Evolutionary conservation across 805 yeast species (phyloP).

Genomic region (Ogataea paradorogensis): DNA sequence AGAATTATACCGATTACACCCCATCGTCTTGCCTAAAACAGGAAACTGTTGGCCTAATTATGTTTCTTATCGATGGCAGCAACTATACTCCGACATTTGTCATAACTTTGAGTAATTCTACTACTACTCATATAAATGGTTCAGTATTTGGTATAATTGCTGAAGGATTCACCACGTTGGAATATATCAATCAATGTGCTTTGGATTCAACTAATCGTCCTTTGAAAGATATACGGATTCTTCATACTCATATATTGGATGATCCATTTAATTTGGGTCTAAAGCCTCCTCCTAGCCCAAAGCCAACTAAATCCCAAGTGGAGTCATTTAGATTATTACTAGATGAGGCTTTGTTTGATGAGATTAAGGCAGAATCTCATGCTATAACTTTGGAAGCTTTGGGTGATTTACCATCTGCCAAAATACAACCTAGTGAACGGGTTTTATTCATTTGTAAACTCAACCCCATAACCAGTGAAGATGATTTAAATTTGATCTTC

Average conservation of each 20-base stretch:
- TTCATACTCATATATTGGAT: constrained; percentile 47
- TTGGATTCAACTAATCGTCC: constrained; percentile 43
- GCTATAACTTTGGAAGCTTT: constrained; percentile 62
- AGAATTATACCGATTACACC: constrained; percentile 18
- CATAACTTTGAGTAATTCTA: constrained; percentile 32
- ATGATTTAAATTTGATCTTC: constrained; percentile 54
- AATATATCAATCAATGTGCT: constrained; percentile 39
- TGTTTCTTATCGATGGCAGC: constrained; percentile 10
- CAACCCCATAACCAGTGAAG: constrained; percentile 58
- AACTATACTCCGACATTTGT: constrained; percentile 36
- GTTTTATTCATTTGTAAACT: constrained; percentile 62
- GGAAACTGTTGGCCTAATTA: constrained; percentile 36
- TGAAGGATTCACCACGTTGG: constrained; percentile 49
- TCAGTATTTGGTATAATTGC: constrained; percentile 48
- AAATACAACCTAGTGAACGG: constrained; percentile 57
- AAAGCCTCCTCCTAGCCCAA: constrained; percentile 34
- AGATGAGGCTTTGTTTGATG: constrained; percentile 20
- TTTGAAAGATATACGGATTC: constrained; percentile 48
- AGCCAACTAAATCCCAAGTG: constrained; percentile 32
- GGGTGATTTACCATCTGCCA: constrained; percentile 60
- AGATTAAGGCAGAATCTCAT: constrained; percentile 43
- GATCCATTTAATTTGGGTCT: constrained; percentile 49
- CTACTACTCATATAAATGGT: constrained; percentile 22
- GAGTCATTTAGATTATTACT: constrained; percentile 33
- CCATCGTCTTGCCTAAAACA: constrained; percentile 20